Evolutionary conservation across 208 protist genomes (phyloP).

Genomic region (Histomonas meleagridis): DNA sequence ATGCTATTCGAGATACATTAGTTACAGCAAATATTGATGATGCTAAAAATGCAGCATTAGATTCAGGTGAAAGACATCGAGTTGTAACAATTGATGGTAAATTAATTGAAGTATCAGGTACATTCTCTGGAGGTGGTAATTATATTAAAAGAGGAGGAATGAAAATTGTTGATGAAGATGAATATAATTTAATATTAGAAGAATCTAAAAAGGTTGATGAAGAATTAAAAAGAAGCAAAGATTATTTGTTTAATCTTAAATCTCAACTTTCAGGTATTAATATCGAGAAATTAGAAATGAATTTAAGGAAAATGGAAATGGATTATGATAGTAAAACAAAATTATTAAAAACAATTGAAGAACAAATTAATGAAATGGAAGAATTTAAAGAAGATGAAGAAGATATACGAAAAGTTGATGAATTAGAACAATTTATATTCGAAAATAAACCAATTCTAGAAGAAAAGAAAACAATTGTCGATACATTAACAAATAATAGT

Average conservation of each 20-base stretch:
- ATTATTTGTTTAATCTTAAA: not conserved
- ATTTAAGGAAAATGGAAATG: not conserved
- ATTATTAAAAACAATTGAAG: not conserved
- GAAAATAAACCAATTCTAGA: not conserved
- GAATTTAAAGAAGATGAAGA: not conserved
- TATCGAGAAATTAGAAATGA: not conserved
- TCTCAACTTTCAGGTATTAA: not conserved
- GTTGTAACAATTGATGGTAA: slow-evolving; percentile 47
- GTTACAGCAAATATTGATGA: not conserved
- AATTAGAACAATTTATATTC: not conserved
- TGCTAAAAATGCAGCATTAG: slow-evolving; percentile 43
- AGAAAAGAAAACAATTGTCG: not conserved
- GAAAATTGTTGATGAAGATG: slow-evolving; percentile 39
- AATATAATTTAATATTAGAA: not conserved
- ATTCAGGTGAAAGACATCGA: slow-evolving; percentile 11
- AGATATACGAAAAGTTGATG: not conserved
- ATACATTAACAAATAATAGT: too few species aligned
- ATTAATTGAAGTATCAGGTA: slow-evolving; percentile 75
- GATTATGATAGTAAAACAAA: not conserved
- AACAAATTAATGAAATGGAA: not conserved
- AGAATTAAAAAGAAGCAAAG: not conserved
- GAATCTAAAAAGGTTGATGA: not conserved
- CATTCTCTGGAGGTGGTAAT: slow-evolving; percentile 90
- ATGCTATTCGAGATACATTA: not conserved
- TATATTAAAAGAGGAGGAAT: slow-evolving; percentile 61